Evolutionary conservation across 441 rosid genomes (phyloP).

Genomic region (Aleurites moluccanus): DNA sequence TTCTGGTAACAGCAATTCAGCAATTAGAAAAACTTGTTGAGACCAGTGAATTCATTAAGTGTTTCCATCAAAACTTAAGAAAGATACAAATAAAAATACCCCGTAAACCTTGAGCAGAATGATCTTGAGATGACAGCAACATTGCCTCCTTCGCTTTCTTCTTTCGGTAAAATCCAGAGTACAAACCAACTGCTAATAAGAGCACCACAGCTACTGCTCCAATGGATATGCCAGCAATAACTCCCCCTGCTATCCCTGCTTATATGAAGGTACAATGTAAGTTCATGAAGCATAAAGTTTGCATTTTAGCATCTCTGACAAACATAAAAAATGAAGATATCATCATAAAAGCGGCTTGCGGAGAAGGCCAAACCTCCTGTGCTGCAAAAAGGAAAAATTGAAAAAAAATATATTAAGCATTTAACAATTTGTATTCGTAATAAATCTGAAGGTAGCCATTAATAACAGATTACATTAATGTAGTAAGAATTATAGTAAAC

Average conservation of each 20-base stretch:
- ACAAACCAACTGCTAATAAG: too few species aligned
- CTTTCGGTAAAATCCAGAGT: too few species aligned
- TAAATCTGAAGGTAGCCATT: not conserved
- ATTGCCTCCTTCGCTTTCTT: too few species aligned
- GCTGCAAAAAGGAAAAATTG: slow-evolving; percentile 58
- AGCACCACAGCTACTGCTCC: too few species aligned
- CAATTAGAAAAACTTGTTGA: too few species aligned
- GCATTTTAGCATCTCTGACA: slow-evolving; percentile 21
- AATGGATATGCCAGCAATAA: too few species aligned
- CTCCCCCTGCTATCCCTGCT: slow-evolving; percentile 63
- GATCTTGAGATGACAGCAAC: too few species aligned
- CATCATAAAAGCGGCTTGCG: slow-evolving; percentile 28
- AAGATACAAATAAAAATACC: too few species aligned
- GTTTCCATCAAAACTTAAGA: too few species aligned
- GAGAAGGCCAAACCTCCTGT: slow-evolving; percentile 54
- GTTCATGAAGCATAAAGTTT: slow-evolving; percentile 23
- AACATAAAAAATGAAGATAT: slow-evolving; percentile 25
- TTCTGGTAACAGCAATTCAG: too few species aligned
- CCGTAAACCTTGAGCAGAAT: too few species aligned
- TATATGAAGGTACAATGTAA: slow-evolving; percentile 29
- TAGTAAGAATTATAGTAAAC: not conserved
- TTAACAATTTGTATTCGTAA: slow-evolving; percentile 9
- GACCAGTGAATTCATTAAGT: too few species aligned
- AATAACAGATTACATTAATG: slow-evolving; percentile 1
- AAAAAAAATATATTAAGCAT: slow-evolving; percentile 14